Conservation (phyloP, 805 yeast genomes). For the Monosporozyma siamensis region DNA sequence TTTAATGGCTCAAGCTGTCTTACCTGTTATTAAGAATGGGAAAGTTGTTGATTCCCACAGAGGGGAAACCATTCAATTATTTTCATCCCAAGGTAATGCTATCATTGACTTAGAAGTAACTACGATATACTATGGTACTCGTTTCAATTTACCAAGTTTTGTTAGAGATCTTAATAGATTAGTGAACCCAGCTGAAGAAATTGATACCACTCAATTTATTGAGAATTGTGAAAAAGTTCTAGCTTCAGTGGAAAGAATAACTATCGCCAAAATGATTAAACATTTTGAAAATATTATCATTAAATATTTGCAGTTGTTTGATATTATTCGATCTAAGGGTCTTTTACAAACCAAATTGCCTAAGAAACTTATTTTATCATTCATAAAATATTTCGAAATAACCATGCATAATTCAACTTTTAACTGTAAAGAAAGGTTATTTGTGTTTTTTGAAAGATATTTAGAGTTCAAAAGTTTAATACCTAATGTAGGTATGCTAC, state of each 20-base stretch:
- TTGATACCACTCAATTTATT: conserved; percentile 25
- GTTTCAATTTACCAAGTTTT: conserved; percentile 48
- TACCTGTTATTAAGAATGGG: conserved; percentile 40
- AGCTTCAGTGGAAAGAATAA: conserved; percentile 43
- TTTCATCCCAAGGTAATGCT: conserved; percentile 34
- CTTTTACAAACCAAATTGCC: conserved; percentile 19
- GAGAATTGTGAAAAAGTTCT: conserved; percentile 40
- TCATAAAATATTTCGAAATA: conserved; percentile 52
- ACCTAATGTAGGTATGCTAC: conserved; percentile 24
- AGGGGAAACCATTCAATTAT: conserved; percentile 36
- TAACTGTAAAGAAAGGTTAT: conserved; percentile 49
- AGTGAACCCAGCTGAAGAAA: conserved; percentile 5
- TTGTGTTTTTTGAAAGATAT: conserved; percentile 36
- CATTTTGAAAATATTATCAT: conserved; percentile 50
- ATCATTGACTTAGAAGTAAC: conserved; percentile 44
- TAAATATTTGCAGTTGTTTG: conserved; percentile 32
- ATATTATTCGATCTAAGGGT: conserved; percentile 22
- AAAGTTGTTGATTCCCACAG: conserved; percentile 41
- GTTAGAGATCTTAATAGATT: conserved; percentile 46
- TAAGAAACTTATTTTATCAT: conserved; percentile 40
- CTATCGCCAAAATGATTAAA: conserved; percentile 45
- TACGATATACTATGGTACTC: conserved; percentile 60
- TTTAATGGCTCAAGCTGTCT: conserved; percentile 48
- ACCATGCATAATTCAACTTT: conserved; percentile 46
- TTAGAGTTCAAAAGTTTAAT: conserved; percentile 15